These are phyloP conservation scores for Ganoderma meredithae DNA, from an alignment of 1,284 basidiomycete species.

Conservation along the genomic window DNA sequence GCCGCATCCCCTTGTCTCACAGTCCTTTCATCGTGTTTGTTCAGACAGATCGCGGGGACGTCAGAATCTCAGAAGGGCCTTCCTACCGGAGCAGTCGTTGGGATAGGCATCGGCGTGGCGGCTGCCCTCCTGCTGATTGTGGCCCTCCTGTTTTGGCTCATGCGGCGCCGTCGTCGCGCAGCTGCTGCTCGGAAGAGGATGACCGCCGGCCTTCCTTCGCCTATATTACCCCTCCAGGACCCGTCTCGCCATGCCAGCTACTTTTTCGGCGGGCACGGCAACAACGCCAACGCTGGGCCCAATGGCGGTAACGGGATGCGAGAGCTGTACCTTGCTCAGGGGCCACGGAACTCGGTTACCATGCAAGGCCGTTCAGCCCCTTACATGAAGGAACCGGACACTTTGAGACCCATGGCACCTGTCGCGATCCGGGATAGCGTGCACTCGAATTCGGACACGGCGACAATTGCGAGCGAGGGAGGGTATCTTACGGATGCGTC, in stretches of 20 bases:
- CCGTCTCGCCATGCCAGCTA: slow-evolving; percentile 45
- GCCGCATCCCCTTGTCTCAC: background rate
- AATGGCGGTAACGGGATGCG: slow-evolving; percentile 10
- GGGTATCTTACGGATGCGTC: slow-evolving; percentile 22
- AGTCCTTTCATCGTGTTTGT: background rate
- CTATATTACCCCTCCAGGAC: slow-evolving; percentile 50
- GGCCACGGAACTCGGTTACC: slow-evolving; percentile 9
- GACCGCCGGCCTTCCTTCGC: slow-evolving; percentile 35
- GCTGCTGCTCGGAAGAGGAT: slow-evolving; percentile 14
- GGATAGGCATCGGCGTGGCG: slow-evolving; percentile 42
- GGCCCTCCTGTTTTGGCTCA: slow-evolving; percentile 40
- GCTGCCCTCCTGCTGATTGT: slow-evolving; percentile 43
- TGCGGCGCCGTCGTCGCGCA: slow-evolving; percentile 36
- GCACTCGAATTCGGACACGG: slow-evolving; percentile 14
- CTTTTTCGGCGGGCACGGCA: slow-evolving; percentile 24
- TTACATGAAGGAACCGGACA: slow-evolving; percentile 9
- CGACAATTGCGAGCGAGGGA: slow-evolving; percentile 17
- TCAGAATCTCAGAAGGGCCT: slow-evolving; percentile 20
- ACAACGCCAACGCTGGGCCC: background rate
- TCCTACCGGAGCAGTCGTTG: slow-evolving; percentile 39
- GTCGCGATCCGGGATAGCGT: slow-evolving; percentile 18
- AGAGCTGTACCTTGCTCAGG: slow-evolving; percentile 18
- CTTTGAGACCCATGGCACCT: slow-evolving; percentile 18
- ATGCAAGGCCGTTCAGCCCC: slow-evolving; percentile 11
- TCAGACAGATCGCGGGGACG: slow-evolving; percentile 17